Percentiles rank a stretch among this genome's conserved stretches.
Evolutionary conservation across 805 yeast species (phyloP).

Genomic region (Huiozyma naganishii): DNA sequence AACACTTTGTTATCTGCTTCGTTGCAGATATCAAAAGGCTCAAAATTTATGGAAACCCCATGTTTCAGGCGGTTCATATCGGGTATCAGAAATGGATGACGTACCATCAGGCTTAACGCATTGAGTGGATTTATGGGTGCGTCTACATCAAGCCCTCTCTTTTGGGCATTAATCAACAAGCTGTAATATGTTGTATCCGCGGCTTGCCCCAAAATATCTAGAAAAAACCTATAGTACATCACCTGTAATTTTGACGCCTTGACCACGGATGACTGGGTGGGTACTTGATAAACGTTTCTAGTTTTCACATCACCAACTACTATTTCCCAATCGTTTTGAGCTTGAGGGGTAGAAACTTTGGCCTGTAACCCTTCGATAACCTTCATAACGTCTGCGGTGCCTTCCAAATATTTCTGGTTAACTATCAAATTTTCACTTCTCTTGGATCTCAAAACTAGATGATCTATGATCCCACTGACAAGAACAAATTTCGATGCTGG

Average conservation of each 20-base stretch:
- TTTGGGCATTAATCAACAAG: conserved; percentile 36
- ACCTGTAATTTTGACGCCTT: conserved; percentile 48
- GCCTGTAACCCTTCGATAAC: neutral
- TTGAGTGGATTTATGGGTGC: conserved; percentile 35
- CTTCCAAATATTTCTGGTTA: neutral
- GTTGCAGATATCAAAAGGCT: conserved; percentile 27
- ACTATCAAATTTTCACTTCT: neutral
- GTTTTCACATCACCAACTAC: conserved; percentile 53
- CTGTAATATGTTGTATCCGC: conserved; percentile 30
- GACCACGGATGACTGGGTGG: conserved; percentile 40
- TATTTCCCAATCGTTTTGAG: conserved; percentile 14
- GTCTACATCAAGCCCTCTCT: conserved; percentile 40
- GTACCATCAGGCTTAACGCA: conserved; percentile 30
- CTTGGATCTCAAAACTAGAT: conserved; percentile 23
- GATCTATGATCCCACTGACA: conserved; percentile 58
- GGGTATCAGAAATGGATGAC: conserved; percentile 29
- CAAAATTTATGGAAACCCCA: conserved; percentile 36
- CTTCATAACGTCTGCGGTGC: neutral
- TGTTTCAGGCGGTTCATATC: conserved; percentile 37
- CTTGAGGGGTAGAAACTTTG: neutral
- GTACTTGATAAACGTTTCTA: conserved; percentile 34
- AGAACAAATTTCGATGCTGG: conserved; percentile 28
- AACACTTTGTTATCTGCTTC: neutral
- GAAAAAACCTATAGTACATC: conserved; percentile 42
- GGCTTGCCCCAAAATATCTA: conserved; percentile 29